Evolutionary conservation across 2,329 filamentous ascomycete genomes (phyloP).

Genomic region (Cladosporium sp.): DNA sequence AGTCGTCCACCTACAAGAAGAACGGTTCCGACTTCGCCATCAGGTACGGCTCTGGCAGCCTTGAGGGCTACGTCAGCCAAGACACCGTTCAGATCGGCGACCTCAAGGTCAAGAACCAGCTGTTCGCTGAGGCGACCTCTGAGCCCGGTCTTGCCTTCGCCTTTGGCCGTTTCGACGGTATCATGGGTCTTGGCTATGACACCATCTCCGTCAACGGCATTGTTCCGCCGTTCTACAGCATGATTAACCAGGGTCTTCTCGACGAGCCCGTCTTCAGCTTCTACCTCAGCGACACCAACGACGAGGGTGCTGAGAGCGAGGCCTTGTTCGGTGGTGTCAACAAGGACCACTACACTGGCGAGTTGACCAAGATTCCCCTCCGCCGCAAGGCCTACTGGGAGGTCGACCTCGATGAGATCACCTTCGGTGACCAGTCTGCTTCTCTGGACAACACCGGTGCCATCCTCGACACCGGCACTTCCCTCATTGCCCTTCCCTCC

Average conservation of each 20-base stretch:
- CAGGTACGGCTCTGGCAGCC: conserved; percentile 88
- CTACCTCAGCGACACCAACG: conserved; percentile 79
- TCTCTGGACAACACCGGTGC: conserved; percentile 93
- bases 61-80: conserved; percentile 90
- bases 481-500: conserved; percentile 89
- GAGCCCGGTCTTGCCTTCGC: conserved; percentile 97
- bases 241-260: conserved; percentile 84
- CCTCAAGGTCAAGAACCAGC: conserved; percentile 80
- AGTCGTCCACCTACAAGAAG: conserved; percentile 87
- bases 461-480: conserved; percentile 97
- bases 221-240: conserved; percentile 92
- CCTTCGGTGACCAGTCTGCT: conserved; percentile 80
- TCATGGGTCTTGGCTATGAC: conserved; percentile 90
- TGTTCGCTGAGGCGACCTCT: conserved; percentile 93
- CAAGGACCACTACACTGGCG: conserved; percentile 75
- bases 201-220: conserved; percentile 97
- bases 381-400: conserved; percentile 99
- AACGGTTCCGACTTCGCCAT: conserved; percentile 94
- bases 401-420: conserved; percentile 90
- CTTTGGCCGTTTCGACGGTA: conserved; percentile 96
- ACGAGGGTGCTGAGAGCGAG: conserved; percentile 74
- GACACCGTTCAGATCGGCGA: conserved; percentile 87
- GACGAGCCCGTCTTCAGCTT: conserved; percentile 95
- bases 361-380: conserved; percentile 89
- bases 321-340: conserved; percentile 88